Evolutionary conservation across 2,329 filamentous ascomycete species (phyloP), one percentile per base, ranked within the genome.

Genomic region (Talaromyces sp.): DNA sequence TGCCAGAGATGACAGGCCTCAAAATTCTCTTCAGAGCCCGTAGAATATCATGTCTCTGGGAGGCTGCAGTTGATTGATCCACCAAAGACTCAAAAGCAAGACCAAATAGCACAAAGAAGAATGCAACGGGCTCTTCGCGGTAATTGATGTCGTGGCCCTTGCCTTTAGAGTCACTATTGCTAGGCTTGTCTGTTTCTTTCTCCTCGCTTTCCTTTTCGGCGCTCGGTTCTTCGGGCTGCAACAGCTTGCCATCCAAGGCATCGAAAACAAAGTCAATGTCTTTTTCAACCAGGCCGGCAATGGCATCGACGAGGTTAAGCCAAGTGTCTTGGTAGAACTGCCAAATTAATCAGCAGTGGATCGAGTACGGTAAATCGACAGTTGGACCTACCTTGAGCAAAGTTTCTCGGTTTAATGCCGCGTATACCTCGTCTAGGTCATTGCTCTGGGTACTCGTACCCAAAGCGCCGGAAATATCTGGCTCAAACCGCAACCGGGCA

Each of bases 261-360:
- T 97, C 92, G 68, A 99, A 99, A 3, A 99, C 94, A 58, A 97
- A 96, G 56, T 94, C 91, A 72, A 92, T 97, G 68, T 99, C 94
- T 72, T 97, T 93, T 66, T 97, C 94, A 53, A 99, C 97, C 4
- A 99, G 80, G 66, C 92, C 96, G 10, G 94, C 93, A 70, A 99
- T 97, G 3, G 94, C 95, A 75, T 99, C 92, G 2, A 99, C 93
- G 10, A 99, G 83, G 63, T 94, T 96, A 35, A 99, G 80, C 94
- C 94, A 99, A 0, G 91, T 91, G 54, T 96, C 91, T 77, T 99
- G 93, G 70, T 99, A 99, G 73, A 99, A 99, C 70, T 84, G 55
- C 2, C 20, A 4, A 40, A 27, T 36, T 13, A 7, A 14, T 47
- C 37, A 47, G 19, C 19, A 44, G 4, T 32, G 22, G 3, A 33